A percentile compares a stretch with the other conserved stretches of the same genome.
Conservation (phyloP, 345 rosid genomes). For the Linum tenue region DNA sequence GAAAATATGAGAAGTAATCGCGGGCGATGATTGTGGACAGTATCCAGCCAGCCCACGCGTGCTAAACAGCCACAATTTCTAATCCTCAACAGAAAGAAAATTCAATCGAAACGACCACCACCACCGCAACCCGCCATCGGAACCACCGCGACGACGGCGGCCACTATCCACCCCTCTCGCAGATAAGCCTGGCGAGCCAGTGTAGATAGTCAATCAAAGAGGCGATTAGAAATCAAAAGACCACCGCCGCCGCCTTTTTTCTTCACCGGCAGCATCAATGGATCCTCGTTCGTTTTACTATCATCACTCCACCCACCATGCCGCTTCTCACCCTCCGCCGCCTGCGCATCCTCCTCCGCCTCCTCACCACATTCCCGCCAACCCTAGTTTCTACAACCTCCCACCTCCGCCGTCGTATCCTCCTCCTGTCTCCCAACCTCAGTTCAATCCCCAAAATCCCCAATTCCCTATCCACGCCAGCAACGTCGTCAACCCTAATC, state of each 20-base stretch:
- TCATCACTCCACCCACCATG: slow-evolving; percentile 33
- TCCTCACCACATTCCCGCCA: slow-evolving; percentile 14
- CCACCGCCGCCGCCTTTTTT: neutral
- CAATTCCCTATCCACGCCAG: slow-evolving; percentile 27
- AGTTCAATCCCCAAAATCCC: slow-evolving; percentile 24
- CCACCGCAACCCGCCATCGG: neutral
- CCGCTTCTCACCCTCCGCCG: slow-evolving; percentile 25
- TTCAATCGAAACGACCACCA: neutral
- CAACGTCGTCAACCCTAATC: slow-evolving; percentile 15
- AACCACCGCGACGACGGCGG: neutral
- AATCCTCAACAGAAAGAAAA: neutral
- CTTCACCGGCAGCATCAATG: slow-evolving; percentile 17
- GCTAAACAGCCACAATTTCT: neutral
- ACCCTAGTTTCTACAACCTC: slow-evolving; percentile 17
- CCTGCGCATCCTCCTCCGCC: slow-evolving; percentile 18
- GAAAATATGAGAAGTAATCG: neutral
- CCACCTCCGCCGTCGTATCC: slow-evolving; percentile 13
- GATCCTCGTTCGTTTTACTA: slow-evolving; percentile 38
- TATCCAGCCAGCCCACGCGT: neutral
- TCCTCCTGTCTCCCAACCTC: slow-evolving; percentile 13
- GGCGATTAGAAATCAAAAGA: neutral
- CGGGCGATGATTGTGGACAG: neutral
- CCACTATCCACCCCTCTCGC: neutral
- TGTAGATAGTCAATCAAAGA: neutral
- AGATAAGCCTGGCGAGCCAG: neutral